Percentiles rank a stretch among this genome's conserved stretches.
These are phyloP conservation scores for Dimocarpus longan DNA, from an alignment of 345 rosid species.

Conservation along the genomic window DNA sequence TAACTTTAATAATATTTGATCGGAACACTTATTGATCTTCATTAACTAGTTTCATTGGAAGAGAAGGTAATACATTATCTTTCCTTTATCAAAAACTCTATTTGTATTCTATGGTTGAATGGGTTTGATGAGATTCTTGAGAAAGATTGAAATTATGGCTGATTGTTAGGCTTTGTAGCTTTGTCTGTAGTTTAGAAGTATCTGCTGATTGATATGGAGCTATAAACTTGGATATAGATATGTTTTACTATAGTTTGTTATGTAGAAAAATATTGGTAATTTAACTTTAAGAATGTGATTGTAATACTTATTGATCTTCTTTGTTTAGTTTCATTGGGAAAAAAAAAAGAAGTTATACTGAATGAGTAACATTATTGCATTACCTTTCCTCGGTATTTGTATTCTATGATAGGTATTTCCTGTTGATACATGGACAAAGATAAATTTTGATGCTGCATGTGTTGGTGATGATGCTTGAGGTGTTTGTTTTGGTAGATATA, in stretches of 20 bases:
- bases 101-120: background rate
- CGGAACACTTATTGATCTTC: too few species aligned
- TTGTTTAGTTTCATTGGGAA: too few species aligned
- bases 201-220: background rate
- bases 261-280: too few species aligned
- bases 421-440: background rate
- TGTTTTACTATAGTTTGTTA: background rate
- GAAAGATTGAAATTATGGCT: background rate
- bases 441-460: background rate
- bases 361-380: background rate
- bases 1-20: background rate
- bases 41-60: background rate
- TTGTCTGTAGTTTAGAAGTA: background rate
- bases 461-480: background rate
- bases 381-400: background rate
- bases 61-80: background rate
- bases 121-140: background rate
- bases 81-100: background rate
- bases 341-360: too few species aligned
- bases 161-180: background rate
- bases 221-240: background rate
- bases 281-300: background rate
- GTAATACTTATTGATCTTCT: too few species aligned
- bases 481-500: background rate
- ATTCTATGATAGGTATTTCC: background rate